Base-by-base conservation (phyloP, 2,329 filamentous ascomycete species). In the Lachnellula suecica region DNA sequence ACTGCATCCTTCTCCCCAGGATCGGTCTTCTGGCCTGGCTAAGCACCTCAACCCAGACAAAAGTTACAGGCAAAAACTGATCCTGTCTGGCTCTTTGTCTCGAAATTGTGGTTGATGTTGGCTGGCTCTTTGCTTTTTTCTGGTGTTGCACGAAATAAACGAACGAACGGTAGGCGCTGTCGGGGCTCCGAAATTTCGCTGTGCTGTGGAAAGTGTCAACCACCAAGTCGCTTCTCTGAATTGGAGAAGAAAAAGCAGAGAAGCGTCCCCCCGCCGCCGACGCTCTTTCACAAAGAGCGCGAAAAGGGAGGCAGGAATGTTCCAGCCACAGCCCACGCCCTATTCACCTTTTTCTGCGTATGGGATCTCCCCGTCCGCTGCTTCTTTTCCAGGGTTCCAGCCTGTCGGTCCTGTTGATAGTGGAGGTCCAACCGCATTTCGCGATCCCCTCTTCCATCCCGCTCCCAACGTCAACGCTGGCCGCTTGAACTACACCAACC, bases 251-350 rank as follows among this genome's bases (percentile, higher is more conserved):
- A 4, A 23, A 23, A 25, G 24, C 29, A 10, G 22, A 11, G 3
- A n/a, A 7, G 8, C 13, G 7, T 13, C 27, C 27, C 7, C 27
- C 27, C 27, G 27, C 27, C 7, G 17, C 5, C 34, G 10, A 37
- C 34, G 15, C n/a, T n/a, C 10, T 9, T 38, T 24, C 46, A 20
- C 38, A 15, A 24, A 44, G 53, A 47, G 52, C 29, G 20, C 43
- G 9, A 38, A 3, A 41, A 15, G 37, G 50, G 25, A 23, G 7
- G 31, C 31, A 53, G 47, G 55, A 46, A 67, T 67, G 65, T 66
- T 67, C 59, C 65, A 66, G 57, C 64, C 65, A 63, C 64, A 66
- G 51, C 43, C 64, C 34, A 65, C 63, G 38, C 61, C 64, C 22
- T 65, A 49, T 52, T 59, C 57, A 46, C 37, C 61, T 25, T 65